Evolutionary conservation across 352 stramenopile species (phyloP), one percentile per base, ranked within the genome.

Genomic region (Globisporangium echinulatum): DNA sequence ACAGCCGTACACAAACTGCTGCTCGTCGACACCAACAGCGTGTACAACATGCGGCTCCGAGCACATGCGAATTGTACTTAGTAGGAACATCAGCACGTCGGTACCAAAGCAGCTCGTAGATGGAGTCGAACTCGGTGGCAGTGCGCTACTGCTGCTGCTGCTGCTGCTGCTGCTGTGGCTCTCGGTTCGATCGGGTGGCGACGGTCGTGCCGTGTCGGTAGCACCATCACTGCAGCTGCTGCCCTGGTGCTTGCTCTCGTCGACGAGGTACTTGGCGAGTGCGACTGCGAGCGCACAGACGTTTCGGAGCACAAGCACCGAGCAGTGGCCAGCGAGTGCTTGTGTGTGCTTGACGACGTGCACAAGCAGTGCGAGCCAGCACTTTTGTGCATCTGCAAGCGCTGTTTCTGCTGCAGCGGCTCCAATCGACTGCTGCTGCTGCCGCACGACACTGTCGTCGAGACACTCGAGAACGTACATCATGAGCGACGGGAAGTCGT

Each of bases 1-100:
- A 6, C 70, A 74, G 3, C 75, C 72, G 53, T 87, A 89, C 60
- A 91, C 87, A 46, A 90, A 90, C 14, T 85, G 83, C 36, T 89
- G 78, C 11, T 81, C 67, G 38, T 89, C 81, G 0, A 54, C 51
- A 7, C 81, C 78, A 17, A 93, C 37, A 1, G 72, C 37, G 57
- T 82, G 71, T 0, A 36, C 62, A 13, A 81, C 63, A 5, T 63
- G 59, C 8, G 69, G 44, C 17, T 81, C 65, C 9, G 69, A 59
- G 36, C 68, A 85, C 61, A 73, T 67, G 38, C 78, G 66, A 37
- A 79, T 70, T 9, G 69, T 74, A 36, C 64, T 68, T 6, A 88
- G 50, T 13, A 88, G 69, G 51, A 89, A 88, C 5, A 61, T 33
- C 15, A 89, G 61, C 49, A 75, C 70, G 13, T 82, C 71, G 1